phyloP scores from a whole-genome alignment of 2,329 filamentous ascomycete genomes.

The Claviceps cyperi region DNA sequence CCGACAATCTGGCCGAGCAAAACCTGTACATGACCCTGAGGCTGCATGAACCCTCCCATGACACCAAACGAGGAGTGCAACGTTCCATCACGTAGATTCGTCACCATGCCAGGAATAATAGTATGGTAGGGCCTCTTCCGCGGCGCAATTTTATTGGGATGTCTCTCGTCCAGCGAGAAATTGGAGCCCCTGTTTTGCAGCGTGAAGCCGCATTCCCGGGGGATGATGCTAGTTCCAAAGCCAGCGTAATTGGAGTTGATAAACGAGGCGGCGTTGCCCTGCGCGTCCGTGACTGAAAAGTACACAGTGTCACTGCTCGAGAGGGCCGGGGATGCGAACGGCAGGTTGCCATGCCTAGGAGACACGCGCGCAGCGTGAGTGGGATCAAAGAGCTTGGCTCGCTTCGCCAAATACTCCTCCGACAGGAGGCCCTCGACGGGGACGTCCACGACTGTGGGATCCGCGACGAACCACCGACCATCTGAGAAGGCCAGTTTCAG shows the following conservation, averaged over 20 bases:
- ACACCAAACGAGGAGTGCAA: slow-evolving; percentile 84
- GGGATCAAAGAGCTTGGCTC: slow-evolving; percentile 44
- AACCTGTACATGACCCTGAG: slow-evolving; percentile 89
- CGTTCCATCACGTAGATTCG: slow-evolving; percentile 56
- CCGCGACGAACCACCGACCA: slow-evolving; percentile 77
- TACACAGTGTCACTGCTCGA: slow-evolving; percentile 88
- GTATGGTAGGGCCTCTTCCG: slow-evolving; percentile 91
- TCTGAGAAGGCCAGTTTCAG: slow-evolving; percentile 86
- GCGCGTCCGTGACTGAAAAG: slow-evolving; percentile 67
- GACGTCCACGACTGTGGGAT: slow-evolving; percentile 57
- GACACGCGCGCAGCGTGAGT: slow-evolving; percentile 37
- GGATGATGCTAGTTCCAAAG: slow-evolving; percentile 79
- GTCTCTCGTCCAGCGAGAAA: slow-evolving; percentile 55
- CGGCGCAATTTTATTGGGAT: slow-evolving; percentile 70
- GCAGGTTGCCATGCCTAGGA: slow-evolving; percentile 46
- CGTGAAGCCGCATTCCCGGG: slow-evolving; percentile 75
- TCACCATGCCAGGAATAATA: slow-evolving; percentile 87
- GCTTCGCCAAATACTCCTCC: slow-evolving; percentile 57
- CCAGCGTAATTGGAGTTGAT: slow-evolving; percentile 92
- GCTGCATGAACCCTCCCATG: slow-evolving; percentile 98
- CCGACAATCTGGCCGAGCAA: slow-evolving; percentile 80
- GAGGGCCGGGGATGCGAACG: slow-evolving; percentile 53
- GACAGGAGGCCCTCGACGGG: slow-evolving; percentile 58
- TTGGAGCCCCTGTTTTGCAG: slow-evolving; percentile 87
- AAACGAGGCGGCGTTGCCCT: slow-evolving; percentile 86